Conservation (phyloP, 176 grass and related monocot genomes). For the Ampelocalamus luodianensis region DNA sequence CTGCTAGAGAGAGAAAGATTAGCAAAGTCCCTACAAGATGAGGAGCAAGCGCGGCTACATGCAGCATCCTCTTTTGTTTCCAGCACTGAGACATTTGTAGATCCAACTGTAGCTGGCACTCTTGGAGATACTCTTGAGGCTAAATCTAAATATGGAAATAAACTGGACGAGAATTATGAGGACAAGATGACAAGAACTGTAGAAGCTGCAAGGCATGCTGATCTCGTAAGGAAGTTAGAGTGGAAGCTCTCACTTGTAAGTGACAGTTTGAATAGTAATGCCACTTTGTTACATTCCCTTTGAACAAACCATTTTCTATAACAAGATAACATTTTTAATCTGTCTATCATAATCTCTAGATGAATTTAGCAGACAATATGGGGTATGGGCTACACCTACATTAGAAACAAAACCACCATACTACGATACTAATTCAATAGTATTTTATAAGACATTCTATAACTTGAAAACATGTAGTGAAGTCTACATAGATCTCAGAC, state of each 20-base stretch:
- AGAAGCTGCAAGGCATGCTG: conserved; percentile 73
- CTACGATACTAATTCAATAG: not conserved
- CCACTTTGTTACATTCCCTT: conserved; percentile 27
- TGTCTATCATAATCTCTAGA: conserved; percentile 18
- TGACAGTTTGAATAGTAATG: conserved; percentile 37
- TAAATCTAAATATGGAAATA: conserved; percentile 66
- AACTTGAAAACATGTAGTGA: conserved; percentile 32
- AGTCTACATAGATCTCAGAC: not conserved
- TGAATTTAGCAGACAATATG: conserved; percentile 4
- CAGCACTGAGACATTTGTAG: conserved; percentile 44
- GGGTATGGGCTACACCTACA: not conserved
- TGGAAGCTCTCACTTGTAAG: conserved; percentile 80
- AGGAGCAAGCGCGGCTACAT: conserved; percentile 73
- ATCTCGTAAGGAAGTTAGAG: conserved; percentile 80
- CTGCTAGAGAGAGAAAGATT: conserved; percentile 84
- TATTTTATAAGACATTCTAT: not conserved
- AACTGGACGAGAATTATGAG: conserved; percentile 54
- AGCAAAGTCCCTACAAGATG: conserved; percentile 78
- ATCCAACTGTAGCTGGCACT: conserved; percentile 64
- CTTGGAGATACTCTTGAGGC: conserved; percentile 78
- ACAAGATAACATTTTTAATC: conserved; percentile 15
- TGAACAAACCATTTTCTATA: not conserved
- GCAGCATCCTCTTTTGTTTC: conserved; percentile 48
- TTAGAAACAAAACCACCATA: conserved; percentile 7
- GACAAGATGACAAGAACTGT: conserved; percentile 66